Evolutionary conservation across 2,329 filamentous ascomycete genomes (phyloP).

Genomic region (Colletotrichum australisinense): DNA sequence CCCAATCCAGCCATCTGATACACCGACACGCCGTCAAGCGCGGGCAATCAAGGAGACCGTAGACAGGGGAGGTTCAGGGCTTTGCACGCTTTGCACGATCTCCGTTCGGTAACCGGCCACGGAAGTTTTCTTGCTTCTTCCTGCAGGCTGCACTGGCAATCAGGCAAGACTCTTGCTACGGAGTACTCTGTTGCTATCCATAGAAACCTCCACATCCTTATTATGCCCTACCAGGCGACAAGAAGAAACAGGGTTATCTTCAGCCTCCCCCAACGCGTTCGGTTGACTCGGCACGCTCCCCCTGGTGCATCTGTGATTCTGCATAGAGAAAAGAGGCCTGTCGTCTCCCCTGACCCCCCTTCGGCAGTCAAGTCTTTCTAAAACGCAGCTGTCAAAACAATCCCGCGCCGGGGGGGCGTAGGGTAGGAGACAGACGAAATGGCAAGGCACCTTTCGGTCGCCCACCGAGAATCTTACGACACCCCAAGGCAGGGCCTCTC

Average conservation of each 20-base stretch:
- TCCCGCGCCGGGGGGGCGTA: neutral
- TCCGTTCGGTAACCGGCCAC: conserved; percentile 3
- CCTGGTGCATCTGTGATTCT: neutral
- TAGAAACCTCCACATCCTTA: neutral
- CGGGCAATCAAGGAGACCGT: conserved; percentile 5
- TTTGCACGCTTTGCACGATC: conserved; percentile 7
- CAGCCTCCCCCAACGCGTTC: conserved; percentile 3
- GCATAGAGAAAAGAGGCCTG: neutral
- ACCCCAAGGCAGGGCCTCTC: conserved; percentile 5
- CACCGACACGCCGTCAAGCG: conserved; percentile 19
- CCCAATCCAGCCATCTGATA: neutral
- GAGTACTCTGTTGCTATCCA: neutral
- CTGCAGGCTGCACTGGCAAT: neutral
- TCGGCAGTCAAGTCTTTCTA: neutral
- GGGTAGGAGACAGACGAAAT: neutral
- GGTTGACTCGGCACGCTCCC: neutral
- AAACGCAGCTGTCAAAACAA: conserved; percentile 10
- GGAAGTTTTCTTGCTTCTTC: neutral
- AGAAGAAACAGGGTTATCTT: neutral
- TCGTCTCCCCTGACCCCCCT: neutral
- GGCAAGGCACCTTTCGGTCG: neutral
- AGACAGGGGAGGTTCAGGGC: neutral
- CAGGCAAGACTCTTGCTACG: neutral
- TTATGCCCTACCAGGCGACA: neutral
- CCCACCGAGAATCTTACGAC: conserved; percentile 1